These are phyloP conservation scores for Colletotrichum siamense DNA, from an alignment of 2,329 filamentous ascomycete genomes.

Conservation along the genomic window DNA sequence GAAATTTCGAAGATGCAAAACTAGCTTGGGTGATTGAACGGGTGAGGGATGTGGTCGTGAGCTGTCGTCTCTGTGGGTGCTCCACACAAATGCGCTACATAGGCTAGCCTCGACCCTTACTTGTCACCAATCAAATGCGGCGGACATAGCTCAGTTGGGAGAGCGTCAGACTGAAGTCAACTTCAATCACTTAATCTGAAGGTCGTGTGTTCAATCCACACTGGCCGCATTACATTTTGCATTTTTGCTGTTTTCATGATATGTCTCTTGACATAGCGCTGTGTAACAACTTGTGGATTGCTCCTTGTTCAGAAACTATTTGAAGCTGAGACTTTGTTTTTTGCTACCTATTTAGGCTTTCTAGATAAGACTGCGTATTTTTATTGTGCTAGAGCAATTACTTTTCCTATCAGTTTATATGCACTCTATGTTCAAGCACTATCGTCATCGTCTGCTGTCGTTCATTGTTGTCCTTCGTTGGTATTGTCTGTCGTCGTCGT, in stretches of 20 bases:
- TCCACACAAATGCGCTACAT: rapidly evolving
- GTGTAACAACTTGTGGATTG: too few relatives aligned
- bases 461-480: background rate
- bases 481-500: background rate
- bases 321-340: too few relatives aligned
- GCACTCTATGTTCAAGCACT: background rate
- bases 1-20: background rate
- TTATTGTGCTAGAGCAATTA: background rate
- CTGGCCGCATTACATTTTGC: constrained; percentile 4
- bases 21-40: background rate
- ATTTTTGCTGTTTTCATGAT: background rate
- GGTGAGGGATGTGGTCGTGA: background rate
- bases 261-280: background rate
- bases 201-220: constrained; percentile 23
- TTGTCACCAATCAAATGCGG: background rate
- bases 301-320: too few relatives aligned
- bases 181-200: constrained; percentile 22
- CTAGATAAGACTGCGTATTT: background rate
- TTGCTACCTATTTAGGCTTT: too few relatives aligned
- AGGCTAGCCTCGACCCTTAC: too few relatives aligned
- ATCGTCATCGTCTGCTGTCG: background rate
- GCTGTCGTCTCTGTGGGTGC: background rate
- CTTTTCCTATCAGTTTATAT: background rate
- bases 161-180: constrained; percentile 22
- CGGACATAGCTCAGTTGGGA: constrained; percentile 22